phyloP scores from a whole-genome alignment of 257 asterid species.

The Leptodermis oblonga region DNA sequence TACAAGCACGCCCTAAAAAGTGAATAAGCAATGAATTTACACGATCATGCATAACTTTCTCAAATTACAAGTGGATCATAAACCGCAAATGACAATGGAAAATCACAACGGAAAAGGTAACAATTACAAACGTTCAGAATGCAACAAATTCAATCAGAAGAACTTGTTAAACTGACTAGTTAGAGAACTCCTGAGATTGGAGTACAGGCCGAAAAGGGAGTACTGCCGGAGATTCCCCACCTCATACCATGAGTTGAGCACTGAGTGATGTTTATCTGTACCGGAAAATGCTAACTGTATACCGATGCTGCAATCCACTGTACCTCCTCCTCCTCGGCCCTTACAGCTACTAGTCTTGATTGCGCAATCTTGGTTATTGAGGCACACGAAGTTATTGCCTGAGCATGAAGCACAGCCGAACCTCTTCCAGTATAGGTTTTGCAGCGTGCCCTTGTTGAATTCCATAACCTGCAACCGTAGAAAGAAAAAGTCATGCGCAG shows the following conservation, averaged over 20 bases:
- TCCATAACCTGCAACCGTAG: conserved; percentile 61
- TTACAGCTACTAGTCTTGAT: conserved; percentile 60
- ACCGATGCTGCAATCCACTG: conserved; percentile 86
- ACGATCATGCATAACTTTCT: background rate
- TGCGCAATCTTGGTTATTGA: conserved; percentile 87
- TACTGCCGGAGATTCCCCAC: conserved; percentile 91
- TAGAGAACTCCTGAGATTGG: conserved; percentile 73
- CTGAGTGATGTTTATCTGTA: conserved; percentile 75
- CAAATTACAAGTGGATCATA: background rate
- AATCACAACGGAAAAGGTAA: background rate
- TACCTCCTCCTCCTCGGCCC: conserved; percentile 84
- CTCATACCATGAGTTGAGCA: conserved; percentile 96
- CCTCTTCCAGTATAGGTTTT: conserved; percentile 92
- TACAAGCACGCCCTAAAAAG: background rate
- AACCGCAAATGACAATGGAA: background rate
- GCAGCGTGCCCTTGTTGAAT: conserved; percentile 85
- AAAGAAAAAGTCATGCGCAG: background rate
- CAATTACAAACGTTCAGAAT: conserved; percentile 18
- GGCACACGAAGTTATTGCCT: conserved; percentile 59
- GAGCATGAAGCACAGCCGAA: conserved; percentile 77
- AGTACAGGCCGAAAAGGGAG: conserved; percentile 73
- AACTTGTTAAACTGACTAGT: conserved; percentile 67
- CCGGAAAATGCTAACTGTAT: conserved; percentile 93
- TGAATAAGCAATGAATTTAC: conserved; percentile 1
- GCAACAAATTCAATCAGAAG: conserved; percentile 31